phyloP scores from a whole-genome alignment of 2,329 filamentous ascomycete species.

The Stachybotrys echinatus region DNA sequence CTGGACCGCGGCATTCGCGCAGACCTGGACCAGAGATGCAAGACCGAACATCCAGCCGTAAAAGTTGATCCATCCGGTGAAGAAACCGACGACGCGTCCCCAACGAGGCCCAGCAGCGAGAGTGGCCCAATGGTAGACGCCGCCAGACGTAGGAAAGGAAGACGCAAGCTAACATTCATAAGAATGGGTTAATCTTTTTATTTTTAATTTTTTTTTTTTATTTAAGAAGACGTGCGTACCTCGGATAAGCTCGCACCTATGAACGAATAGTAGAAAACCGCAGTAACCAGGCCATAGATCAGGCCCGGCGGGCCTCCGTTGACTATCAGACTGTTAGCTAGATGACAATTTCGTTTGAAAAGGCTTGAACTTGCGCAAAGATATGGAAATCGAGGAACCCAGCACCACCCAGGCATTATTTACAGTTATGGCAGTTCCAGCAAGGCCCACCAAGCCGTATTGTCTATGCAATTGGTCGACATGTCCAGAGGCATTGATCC shows the following conservation, averaged over 20 bases:
- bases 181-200: too few species aligned
- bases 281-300: constrained; percentile 15
- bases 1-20: constrained; percentile 15
- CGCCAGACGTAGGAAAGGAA: constrained; percentile 14
- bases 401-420: constrained; percentile 20
- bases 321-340: constrained; percentile 8
- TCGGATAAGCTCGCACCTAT: constrained; percentile 16
- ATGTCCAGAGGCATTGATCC: constrained; percentile 13
- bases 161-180: constrained; percentile 11
- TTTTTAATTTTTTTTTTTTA: too few species aligned
- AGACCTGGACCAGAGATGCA: constrained; percentile 15
- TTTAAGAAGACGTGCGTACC: constrained; percentile 4
- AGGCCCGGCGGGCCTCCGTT: constrained; percentile 15
- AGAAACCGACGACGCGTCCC: constrained; percentile 16
- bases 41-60: constrained; percentile 22
- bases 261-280: constrained; percentile 15
- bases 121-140: constrained; percentile 18
- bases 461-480: constrained; percentile 14
- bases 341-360: not conserved
- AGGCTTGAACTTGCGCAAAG: constrained; percentile 6
- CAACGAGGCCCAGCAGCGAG: constrained; percentile 15
- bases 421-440: constrained; percentile 17
- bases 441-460: constrained; percentile 16
- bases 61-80: constrained; percentile 19
- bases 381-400: constrained; percentile 16